A percentile compares a stretch with the other conserved stretches of the same genome.
These are phyloP conservation scores for Amaranthus palmeri DNA, from an alignment of 148 eudicot genomes.

Conservation along the genomic window DNA sequence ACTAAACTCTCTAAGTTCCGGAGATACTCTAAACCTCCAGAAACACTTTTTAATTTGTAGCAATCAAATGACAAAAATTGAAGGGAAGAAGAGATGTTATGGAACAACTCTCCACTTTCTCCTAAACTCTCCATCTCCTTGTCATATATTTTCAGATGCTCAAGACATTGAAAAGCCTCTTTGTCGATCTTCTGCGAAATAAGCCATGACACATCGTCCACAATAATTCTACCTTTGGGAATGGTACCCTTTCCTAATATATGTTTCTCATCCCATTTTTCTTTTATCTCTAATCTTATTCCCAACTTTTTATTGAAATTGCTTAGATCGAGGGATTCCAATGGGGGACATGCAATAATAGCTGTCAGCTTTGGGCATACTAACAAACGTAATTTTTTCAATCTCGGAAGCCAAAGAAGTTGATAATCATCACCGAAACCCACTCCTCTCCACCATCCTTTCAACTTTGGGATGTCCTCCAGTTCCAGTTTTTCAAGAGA, in stretches of 20 bases:
- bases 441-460: neutral
- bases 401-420: neutral
- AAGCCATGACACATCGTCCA: conserved; percentile 4
- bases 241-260: too few species aligned
- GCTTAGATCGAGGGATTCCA: neutral
- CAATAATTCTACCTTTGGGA: neutral
- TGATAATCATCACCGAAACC: neutral
- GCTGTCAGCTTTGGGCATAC: neutral
- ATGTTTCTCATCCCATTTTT: too few species aligned
- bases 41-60: neutral
- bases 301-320: neutral
- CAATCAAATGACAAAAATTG: neutral
- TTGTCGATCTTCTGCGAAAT: neutral
- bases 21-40: conserved; percentile 17
- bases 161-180: neutral
- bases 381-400: neutral
- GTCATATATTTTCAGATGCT: neutral
- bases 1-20: conserved; percentile 17
- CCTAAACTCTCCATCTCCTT: conserved; percentile 8
- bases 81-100: conserved; percentile 21
- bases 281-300: neutral
- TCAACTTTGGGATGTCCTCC: neutral
- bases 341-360: neutral
- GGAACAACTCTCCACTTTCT: conserved; percentile 10
- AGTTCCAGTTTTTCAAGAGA: conserved; percentile 1